Conservation (phyloP, 495 filamentous ascomycete species). For the Alectoria sarmentosa region DNA sequence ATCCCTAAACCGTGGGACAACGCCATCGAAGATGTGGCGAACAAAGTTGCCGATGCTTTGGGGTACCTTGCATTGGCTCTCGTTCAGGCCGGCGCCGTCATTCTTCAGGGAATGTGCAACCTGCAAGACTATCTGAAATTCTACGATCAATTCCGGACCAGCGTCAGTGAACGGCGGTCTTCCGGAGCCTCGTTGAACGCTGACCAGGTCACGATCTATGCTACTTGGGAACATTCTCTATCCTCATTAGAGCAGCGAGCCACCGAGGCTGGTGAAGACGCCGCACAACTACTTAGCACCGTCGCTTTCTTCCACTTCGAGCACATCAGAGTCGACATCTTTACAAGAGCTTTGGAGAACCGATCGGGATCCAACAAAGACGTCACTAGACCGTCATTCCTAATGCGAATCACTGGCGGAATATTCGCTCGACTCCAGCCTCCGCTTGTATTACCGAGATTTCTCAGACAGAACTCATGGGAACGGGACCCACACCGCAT, state of each 20-base stretch:
- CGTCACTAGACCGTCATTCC: not conserved
- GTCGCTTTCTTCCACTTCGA: constrained; percentile 30
- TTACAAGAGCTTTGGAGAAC: constrained; percentile 23
- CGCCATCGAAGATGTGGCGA: constrained; percentile 16
- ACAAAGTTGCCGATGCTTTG: constrained; percentile 28
- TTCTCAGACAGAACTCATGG: constrained; percentile 18
- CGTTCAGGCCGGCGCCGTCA: constrained; percentile 33
- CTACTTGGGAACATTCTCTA: constrained; percentile 31
- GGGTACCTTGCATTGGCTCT: constrained; percentile 36
- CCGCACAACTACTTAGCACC: constrained; percentile 28
- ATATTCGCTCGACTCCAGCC: constrained; percentile 17
- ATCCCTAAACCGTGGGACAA: constrained; percentile 23
- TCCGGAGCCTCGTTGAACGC: constrained; percentile 17
- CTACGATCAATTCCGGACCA: constrained; percentile 22
- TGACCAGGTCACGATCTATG: constrained; percentile 26
- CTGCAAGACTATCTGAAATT: constrained; percentile 30
- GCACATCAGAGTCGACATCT: constrained; percentile 29
- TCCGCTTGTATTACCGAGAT: constrained; percentile 18
- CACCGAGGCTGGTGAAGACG: constrained; percentile 24
- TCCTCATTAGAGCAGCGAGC: constrained; percentile 19
- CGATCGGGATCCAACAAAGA: constrained; percentile 1
- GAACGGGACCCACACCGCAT: constrained; percentile 14
- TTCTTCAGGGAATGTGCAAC: constrained; percentile 26
- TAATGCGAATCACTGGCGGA: not conserved
- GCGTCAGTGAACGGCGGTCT: constrained; percentile 6